Base-by-base conservation (phyloP, 2,329 filamentous ascomycete species). In the Aspergillus novoparasiticus region DNA sequence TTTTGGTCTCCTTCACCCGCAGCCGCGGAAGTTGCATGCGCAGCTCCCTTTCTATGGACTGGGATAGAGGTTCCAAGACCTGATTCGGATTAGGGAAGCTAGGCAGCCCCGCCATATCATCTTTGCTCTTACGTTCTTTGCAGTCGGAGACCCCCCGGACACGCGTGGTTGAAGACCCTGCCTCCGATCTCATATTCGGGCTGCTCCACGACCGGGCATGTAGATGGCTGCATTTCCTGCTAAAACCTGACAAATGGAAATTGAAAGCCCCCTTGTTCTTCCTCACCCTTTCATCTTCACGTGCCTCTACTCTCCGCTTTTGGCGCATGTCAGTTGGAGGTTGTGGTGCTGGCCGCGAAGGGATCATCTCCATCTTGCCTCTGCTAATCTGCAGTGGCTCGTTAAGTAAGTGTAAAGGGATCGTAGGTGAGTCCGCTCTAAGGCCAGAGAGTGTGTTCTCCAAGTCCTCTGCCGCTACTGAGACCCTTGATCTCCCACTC, bases 401-500 rank as follows among this genome's bases (percentile, higher is more conserved):
- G 16, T 72, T 69, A 14, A 73, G 61, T n/a, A 72, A 53, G 4
- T 69, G 59, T 12, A 67, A 45, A 19, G 68, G 66, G 16, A 58
- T 59, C 8, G 65, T 63, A 12, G 64, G 60, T 3, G 66, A 56
- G 43, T 66, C 21, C 19, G 56, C 62, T 32, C 63, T 62, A 45
- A 77, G 69, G 16, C 67, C 67, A 21, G 71, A 68, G 30, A 79
- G 70, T 21, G 75, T 72, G 23, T 71, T 68, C 51, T 78, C 76
- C 57, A 80, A 66, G 10, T 79, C 78, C 32, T 74, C 66, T n/a
- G 76, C 71, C 1, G 77, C 78, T 64, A 77, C 69, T 9, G 72
- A 73, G 10, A 77, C 59, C 0, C 73, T 72, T 43, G 69, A 72
- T 4, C 63, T 48, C 57, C 68, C 66, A 8, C 61, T 51, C 45